Conservation (phyloP, 169 alveolate genomes). For the Blepharisma undulans region DNA sequence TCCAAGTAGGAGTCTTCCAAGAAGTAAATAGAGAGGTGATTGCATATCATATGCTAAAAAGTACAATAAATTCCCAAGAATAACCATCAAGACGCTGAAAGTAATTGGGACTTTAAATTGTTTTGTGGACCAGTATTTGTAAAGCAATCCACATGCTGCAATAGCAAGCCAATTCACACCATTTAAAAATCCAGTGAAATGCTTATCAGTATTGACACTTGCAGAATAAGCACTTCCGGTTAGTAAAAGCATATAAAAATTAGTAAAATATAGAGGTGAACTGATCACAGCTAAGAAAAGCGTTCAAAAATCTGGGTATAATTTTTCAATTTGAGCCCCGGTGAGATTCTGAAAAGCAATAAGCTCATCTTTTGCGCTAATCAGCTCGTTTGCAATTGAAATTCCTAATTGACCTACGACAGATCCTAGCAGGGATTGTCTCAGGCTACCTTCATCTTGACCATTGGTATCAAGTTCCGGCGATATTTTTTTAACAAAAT, state of each 20-base stretch:
- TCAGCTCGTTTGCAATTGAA: background rate
- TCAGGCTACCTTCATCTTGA: background rate
- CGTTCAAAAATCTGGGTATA: slow-evolving; percentile 26
- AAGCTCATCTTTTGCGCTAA: background rate
- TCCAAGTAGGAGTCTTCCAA: slow-evolving; percentile 47
- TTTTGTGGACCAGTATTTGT: slow-evolving; percentile 48
- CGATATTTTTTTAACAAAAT: background rate
- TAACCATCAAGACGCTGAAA: slow-evolving; percentile 33
- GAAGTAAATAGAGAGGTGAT: background rate
- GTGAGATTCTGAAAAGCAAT: background rate
- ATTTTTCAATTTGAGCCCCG: background rate
- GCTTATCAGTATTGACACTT: slow-evolving; percentile 34
- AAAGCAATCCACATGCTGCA: slow-evolving; percentile 17
- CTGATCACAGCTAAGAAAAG: background rate
- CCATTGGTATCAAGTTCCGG: background rate
- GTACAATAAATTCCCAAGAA: slow-evolving; percentile 52
- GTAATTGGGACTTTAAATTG: slow-evolving; percentile 40
- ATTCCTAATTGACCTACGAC: background rate
- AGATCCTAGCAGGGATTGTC: background rate
- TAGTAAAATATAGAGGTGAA: slow-evolving; percentile 47
- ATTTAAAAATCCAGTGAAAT: slow-evolving; percentile 38
- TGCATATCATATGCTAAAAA: slow-evolving; percentile 43
- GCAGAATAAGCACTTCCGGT: slow-evolving; percentile 51
- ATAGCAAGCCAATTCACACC: slow-evolving; percentile 51
- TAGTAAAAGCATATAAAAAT: slow-evolving; percentile 50